These are phyloP conservation scores for Tritrichomonas musculus DNA, from an alignment of 208 protist genomes.

Conservation along the genomic window DNA sequence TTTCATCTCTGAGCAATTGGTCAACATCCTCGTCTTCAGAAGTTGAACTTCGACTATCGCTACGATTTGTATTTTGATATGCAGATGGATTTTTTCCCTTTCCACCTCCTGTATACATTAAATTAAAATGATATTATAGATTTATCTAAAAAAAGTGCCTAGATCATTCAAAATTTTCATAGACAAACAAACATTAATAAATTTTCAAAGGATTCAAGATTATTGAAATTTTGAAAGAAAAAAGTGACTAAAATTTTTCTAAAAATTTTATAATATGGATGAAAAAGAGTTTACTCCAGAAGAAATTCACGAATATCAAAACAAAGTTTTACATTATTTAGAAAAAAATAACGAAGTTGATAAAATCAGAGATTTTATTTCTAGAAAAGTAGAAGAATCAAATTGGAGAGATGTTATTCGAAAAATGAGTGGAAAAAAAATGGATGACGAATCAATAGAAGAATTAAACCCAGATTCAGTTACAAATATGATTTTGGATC, in stretches of 20 bases:
- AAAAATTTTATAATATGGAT: background rate
- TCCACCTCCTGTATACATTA: too few species aligned
- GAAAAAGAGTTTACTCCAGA: background rate
- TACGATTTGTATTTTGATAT: too few species aligned
- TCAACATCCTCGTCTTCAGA: too few species aligned
- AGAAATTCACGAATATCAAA: background rate
- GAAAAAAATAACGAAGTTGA: background rate
- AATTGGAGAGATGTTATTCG: slow-evolving; percentile 24
- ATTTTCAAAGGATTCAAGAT: too few species aligned
- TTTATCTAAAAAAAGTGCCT: too few species aligned
- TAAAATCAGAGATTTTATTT: background rate
- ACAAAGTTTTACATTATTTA: background rate
- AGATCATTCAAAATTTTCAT: too few species aligned
- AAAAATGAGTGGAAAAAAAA: background rate
- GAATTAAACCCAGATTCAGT: slow-evolving; percentile 21
- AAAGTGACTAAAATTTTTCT: background rate
- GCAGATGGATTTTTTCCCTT: too few species aligned
- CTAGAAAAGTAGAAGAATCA: background rate
- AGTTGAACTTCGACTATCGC: too few species aligned
- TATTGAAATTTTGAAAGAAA: too few species aligned
- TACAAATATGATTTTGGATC: background rate
- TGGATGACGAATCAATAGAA: background rate
- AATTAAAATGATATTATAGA: too few species aligned
- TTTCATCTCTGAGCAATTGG: too few species aligned
- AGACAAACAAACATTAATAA: too few species aligned